phyloP scores from a whole-genome alignment of 2,329 filamentous ascomycete genomes.

The Fusarium odoratissimum region DNA sequence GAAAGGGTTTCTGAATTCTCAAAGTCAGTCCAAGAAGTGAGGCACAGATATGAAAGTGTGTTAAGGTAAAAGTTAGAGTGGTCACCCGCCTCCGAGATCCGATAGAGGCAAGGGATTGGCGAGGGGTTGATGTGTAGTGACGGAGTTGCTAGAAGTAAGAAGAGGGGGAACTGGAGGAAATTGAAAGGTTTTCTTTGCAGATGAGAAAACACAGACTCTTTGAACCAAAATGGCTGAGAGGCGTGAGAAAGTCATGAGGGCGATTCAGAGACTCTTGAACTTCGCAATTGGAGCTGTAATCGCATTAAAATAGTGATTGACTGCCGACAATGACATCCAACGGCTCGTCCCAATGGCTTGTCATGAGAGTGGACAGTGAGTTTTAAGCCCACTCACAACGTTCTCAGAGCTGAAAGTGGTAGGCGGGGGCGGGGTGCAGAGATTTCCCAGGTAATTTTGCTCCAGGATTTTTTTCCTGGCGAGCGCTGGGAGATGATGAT shows the following conservation, averaged over 20 bases:
- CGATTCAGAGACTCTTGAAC: background rate
- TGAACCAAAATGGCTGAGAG: conserved; percentile 5
- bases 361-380: conserved; percentile 7
- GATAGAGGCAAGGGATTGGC: conserved; percentile 45
- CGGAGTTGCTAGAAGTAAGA: conserved; percentile 21
- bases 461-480: conserved; percentile 31
- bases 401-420: conserved; percentile 38
- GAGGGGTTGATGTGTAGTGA: conserved; percentile 39
- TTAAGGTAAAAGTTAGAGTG: conserved; percentile 31
- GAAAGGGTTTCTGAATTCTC: conserved; percentile 24
- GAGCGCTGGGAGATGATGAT: conserved; percentile 6
- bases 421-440: conserved; percentile 49
- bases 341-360: background rate
- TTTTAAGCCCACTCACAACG: conserved; percentile 32
- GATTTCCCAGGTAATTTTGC: conserved; percentile 43
- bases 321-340: background rate
- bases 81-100: conserved; percentile 37
- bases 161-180: conserved; percentile 15
- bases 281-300: conserved; percentile 3
- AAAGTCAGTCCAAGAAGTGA: conserved; percentile 24
- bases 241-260: background rate
- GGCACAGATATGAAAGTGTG: background rate
- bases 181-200: conserved; percentile 5
- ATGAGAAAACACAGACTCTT: conserved; percentile 9
- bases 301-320: background rate